Evolutionary conservation across 2,329 filamentous ascomycete species (phyloP), one percentile per base, ranked within the genome.

Genomic region (Verticillium longisporum): DNA sequence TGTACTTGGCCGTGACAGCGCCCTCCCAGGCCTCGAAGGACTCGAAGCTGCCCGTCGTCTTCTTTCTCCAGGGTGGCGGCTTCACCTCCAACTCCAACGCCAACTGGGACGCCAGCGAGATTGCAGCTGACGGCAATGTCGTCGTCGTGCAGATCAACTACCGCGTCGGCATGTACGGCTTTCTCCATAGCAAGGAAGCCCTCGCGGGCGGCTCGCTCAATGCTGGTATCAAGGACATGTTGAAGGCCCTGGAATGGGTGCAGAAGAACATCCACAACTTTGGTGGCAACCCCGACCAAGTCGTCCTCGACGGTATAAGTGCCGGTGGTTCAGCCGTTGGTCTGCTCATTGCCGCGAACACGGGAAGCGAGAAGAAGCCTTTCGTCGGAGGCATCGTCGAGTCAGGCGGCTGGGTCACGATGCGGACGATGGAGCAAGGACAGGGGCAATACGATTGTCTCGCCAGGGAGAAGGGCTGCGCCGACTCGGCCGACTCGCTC

Each of bases 61-160:
- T 79, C 62, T 82, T 76, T 63, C 76, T 84, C 55, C 80, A 88
- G 62, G 86, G 86, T 4, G 86, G 86, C 2, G 86, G 86, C 0
- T 88, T 87, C 70, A 84, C 83, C 60, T 61, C 63, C 6, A 75
- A 79, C 64, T 73, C 77, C 1, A 77, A 78, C 61, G 68, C 76
- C 1, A 80, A 88, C 63, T 79, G 83, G 65, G 83, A 91, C 65
- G 87, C 83, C 0, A 81, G 79, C 1, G 84, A 82, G 0, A 72
- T 92, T n/a, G 70, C 78, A 34, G 87, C 85, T 0, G 83, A 83
- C 18, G 77, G 80, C 41, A 75, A 82, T 61, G 86, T 92, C 26
- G 75, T 93, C 0, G 84, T 91, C 0, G 88, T 93, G 1, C 87
- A 81, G 5, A 82, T 91, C 73, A 92, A 92, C 73, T 93, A 93